A percentile compares a stretch with the other conserved stretches of the same genome.
phyloP scores from a whole-genome alignment of 495 filamentous ascomycete genomes.

The Aspergillus sclerotiicarbonarius region DNA sequence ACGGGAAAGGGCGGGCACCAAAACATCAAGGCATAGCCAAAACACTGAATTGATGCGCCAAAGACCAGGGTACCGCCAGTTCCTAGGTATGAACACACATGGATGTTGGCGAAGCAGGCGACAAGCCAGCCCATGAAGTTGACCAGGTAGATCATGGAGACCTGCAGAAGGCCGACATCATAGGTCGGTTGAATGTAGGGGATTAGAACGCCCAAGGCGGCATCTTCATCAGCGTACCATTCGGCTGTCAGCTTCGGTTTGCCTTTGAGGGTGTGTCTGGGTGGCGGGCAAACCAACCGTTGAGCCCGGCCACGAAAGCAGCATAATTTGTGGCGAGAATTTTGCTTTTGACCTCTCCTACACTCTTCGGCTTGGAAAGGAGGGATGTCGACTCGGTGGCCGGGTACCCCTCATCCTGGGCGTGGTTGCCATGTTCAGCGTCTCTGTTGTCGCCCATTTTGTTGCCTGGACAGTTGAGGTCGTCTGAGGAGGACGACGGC shows the following conservation, averaged over 20 bases:
- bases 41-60: conserved; percentile 46
- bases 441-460: conserved; percentile 8
- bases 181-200: conserved; percentile 52
- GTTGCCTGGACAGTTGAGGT: background rate
- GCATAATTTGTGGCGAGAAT: conserved; percentile 50
- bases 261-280: background rate
- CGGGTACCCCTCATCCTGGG: conserved; percentile 7
- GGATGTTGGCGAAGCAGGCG: conserved; percentile 47
- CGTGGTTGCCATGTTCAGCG: conserved; percentile 3
- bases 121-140: conserved; percentile 49
- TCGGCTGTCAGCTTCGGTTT: background rate
- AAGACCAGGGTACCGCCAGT: conserved; percentile 48
- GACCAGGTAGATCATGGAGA: conserved; percentile 46
- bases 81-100: conserved; percentile 40
- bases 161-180: conserved; percentile 42
- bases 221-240: conserved; percentile 28
- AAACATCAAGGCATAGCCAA: conserved; percentile 45
- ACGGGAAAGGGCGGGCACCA: conserved; percentile 49
- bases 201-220: conserved; percentile 49
- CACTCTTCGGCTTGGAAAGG: conserved; percentile 6
- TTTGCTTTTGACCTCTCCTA: conserved; percentile 28
- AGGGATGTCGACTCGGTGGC: conserved; percentile 5
- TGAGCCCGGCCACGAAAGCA: conserved; percentile 53
- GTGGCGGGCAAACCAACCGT: conserved; percentile 20
- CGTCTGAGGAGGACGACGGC: background rate